Evolutionary conservation across 75 land plant genomes (phyloP).

Genomic region (Chamaecyparis obtusa): DNA sequence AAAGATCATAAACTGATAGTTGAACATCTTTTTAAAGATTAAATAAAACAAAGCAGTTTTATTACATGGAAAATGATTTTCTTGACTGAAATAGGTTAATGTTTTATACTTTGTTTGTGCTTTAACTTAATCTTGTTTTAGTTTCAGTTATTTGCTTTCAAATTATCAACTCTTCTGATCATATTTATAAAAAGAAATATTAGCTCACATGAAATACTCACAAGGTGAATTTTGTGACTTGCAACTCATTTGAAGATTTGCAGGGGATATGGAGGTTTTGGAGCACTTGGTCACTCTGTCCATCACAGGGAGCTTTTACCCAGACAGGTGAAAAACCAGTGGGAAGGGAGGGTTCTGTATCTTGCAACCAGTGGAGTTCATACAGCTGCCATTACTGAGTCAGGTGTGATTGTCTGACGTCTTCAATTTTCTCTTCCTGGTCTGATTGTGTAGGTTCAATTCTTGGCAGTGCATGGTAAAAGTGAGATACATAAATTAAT

Average conservation of each 20-base stretch:
- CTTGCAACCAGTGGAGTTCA: conserved; percentile 88
- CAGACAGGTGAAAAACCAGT: conserved; percentile 47
- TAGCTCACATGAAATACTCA: neutral
- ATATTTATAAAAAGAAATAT: neutral
- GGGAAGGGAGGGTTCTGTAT: conserved; percentile 58
- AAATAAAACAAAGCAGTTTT: neutral
- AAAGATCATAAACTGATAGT: neutral
- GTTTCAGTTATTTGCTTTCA: neutral
- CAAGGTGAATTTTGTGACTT: neutral
- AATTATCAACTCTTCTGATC: neutral
- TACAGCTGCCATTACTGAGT: conserved; percentile 78
- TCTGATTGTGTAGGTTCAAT: neutral
- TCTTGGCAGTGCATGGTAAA: neutral
- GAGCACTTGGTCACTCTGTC: conserved; percentile 89
- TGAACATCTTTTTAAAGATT: neutral
- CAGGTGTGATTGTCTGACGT: conserved; percentile 43
- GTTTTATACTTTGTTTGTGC: neutral
- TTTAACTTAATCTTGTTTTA: neutral
- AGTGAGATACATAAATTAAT: neutral
- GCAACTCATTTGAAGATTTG: conserved; percentile 36
- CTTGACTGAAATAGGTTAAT: neutral
- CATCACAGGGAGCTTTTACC: conserved; percentile 72
- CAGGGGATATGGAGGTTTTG: conserved; percentile 99
- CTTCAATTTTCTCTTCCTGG: neutral
- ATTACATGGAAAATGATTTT: neutral